These are phyloP conservation scores for Candida saitoana DNA, from an alignment of 805 yeast species.

Conservation along the genomic window DNA sequence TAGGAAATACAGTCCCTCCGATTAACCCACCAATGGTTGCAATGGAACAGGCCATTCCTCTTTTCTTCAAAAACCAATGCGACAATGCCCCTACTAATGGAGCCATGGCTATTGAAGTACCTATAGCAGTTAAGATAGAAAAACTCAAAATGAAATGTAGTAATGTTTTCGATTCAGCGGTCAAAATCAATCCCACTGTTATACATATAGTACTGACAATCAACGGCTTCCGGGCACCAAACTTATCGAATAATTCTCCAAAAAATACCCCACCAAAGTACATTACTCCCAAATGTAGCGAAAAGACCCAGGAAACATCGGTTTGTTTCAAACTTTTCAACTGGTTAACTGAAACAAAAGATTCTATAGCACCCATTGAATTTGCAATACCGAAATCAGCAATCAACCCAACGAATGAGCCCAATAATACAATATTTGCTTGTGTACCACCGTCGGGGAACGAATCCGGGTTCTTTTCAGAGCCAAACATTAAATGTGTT, in stretches of 20 bases:
- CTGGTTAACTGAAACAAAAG: conserved; percentile 20
- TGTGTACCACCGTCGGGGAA: conserved; percentile 30
- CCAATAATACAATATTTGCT: conserved; percentile 22
- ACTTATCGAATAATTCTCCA: conserved; percentile 26
- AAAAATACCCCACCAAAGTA: conserved; percentile 26
- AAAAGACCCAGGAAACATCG: conserved; percentile 29
- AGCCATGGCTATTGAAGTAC: conserved; percentile 26
- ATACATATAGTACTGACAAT: conserved; percentile 17
- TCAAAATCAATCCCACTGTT: conserved; percentile 21
- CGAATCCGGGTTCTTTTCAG: conserved; percentile 16
- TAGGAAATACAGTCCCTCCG: conserved; percentile 25
- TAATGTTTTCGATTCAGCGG: conserved; percentile 21
- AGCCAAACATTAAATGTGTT: conserved; percentile 16
- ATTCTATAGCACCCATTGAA: conserved; percentile 25
- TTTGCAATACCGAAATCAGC: conserved; percentile 28
- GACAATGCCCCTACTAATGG: conserved; percentile 24
- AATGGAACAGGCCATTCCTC: conserved; percentile 25
- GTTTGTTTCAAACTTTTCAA: conserved; percentile 16
- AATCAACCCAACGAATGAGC: conserved; percentile 25
- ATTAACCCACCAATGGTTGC: conserved; percentile 29
- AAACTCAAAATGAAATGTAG: conserved; percentile 25
- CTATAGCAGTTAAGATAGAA: conserved; percentile 24
- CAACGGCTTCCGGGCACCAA: conserved; percentile 23
- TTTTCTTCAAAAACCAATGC: conserved; percentile 24
- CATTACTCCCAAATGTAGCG: conserved; percentile 27